A percentile compares a stretch with the other conserved stretches of the same genome.
Evolutionary conservation across 805 yeast species (phyloP).

Genomic region (Candida bentonensis): DNA sequence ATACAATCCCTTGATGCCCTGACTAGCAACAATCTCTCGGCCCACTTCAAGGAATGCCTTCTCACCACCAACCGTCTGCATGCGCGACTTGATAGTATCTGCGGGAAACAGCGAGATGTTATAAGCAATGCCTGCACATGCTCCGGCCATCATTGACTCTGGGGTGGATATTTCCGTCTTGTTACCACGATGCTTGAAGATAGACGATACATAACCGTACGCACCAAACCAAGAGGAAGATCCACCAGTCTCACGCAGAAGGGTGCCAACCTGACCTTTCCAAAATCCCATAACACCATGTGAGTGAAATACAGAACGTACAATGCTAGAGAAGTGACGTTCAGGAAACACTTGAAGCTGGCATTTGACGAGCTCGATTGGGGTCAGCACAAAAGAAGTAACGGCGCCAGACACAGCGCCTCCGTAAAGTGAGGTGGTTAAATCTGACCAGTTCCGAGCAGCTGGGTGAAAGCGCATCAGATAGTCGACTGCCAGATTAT

Average conservation of each 20-base stretch:
- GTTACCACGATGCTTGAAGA: constrained; percentile 5
- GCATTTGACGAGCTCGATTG: constrained; percentile 85
- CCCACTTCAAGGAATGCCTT: constrained; percentile 27
- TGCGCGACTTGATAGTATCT: constrained; percentile 77
- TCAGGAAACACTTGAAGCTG: constrained; percentile 44
- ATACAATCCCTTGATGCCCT: constrained; percentile 63
- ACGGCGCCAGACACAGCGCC: constrained; percentile 77
- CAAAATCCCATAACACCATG: constrained; percentile 65
- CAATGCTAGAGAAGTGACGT: constrained; percentile 23
- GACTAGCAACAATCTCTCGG: constrained; percentile 27
- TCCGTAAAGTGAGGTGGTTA: constrained; percentile 36
- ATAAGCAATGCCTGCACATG: constrained; percentile 71
- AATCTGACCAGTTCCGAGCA: background rate
- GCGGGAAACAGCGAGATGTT: constrained; percentile 75
- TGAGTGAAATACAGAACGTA: constrained; percentile 25
- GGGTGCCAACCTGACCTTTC: constrained; percentile 76
- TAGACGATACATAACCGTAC: constrained; percentile 46
- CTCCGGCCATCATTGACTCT: constrained; percentile 65
- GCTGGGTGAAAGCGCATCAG: constrained; percentile 14
- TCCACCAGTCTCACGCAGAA: constrained; percentile 74
- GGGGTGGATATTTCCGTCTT: constrained; percentile 23
- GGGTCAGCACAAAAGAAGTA: constrained; percentile 76
- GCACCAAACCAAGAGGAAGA: constrained; percentile 92
- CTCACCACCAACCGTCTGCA: constrained; percentile 45
- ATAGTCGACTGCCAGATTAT: constrained; percentile 12